A percentile compares a stretch with the other conserved stretches of the same genome.
phyloP scores from a whole-genome alignment of 495 filamentous ascomycete genomes.

The Schizothecium vesticola region DNA sequence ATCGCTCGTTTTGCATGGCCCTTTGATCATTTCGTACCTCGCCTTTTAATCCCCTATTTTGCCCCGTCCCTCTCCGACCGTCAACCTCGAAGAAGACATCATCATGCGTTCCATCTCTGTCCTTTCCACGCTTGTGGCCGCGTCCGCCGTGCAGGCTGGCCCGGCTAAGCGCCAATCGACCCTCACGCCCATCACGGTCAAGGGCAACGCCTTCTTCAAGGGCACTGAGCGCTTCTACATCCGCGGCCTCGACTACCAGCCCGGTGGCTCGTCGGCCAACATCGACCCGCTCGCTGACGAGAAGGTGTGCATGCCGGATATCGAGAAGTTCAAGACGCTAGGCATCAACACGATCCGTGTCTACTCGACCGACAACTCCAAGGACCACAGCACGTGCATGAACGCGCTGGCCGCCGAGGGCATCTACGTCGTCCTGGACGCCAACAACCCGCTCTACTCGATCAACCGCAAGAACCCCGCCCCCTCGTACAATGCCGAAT shows the following conservation, averaged over 20 bases:
- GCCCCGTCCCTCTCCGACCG: background rate
- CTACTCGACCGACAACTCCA: conserved; percentile 89
- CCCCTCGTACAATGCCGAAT: conserved; percentile 82
- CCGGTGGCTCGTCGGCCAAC: conserved; percentile 62
- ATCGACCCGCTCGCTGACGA: conserved; percentile 82
- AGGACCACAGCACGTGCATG: conserved; percentile 84
- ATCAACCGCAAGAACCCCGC: conserved; percentile 48
- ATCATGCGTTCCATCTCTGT: conserved; percentile 53
- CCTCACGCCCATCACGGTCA: conserved; percentile 38
- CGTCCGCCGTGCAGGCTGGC: conserved; percentile 48
- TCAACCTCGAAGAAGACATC: background rate
- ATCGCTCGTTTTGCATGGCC: conserved; percentile 26
- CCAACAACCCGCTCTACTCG: conserved; percentile 43
- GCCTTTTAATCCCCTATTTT: background rate
- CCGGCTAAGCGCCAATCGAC: conserved; percentile 49
- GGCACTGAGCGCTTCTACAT: conserved; percentile 85
- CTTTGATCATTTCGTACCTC: conserved; percentile 16
- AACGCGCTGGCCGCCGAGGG: conserved; percentile 70
- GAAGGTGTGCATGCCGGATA: conserved; percentile 72
- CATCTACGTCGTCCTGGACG: conserved; percentile 89
- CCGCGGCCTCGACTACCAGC: conserved; percentile 93
- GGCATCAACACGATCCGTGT: conserved; percentile 90
- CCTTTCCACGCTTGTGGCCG: conserved; percentile 50
- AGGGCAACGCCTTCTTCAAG: conserved; percentile 72
- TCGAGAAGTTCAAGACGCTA: conserved; percentile 75